These are phyloP conservation scores for Beta lomatogona DNA, from an alignment of 179 eudicot species.

Conservation along the genomic window DNA sequence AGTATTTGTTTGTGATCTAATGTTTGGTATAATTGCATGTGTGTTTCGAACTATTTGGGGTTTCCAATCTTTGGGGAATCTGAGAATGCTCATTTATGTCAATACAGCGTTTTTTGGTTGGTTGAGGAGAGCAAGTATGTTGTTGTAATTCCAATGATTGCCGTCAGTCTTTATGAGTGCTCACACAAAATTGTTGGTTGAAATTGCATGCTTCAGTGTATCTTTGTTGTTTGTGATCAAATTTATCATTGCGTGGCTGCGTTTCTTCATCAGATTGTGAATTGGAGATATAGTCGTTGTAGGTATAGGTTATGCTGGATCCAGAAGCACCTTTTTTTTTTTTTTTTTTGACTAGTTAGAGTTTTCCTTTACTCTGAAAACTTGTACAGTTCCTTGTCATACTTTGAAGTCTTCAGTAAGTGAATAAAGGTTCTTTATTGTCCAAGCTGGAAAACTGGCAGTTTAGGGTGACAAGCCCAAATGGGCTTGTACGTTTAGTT, in stretches of 20 bases:
- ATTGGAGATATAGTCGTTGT: too few species aligned
- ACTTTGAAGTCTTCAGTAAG: neutral
- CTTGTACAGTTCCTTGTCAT: too few species aligned
- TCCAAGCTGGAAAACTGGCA: neutral
- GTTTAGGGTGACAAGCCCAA: neutral
- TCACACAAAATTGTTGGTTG: neutral
- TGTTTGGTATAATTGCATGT: neutral
- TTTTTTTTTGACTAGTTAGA: too few species aligned
- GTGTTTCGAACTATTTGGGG: neutral
- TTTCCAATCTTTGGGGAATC: neutral
- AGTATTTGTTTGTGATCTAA: neutral
- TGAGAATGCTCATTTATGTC: neutral
- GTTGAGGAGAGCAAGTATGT: neutral
- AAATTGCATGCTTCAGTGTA: neutral
- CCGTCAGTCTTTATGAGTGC: neutral
- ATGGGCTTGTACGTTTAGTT: neutral
- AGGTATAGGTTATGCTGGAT: too few species aligned
- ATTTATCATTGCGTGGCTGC: too few species aligned
- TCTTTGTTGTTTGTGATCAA: neutral
- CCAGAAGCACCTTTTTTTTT: too few species aligned
- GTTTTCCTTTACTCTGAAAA: too few species aligned
- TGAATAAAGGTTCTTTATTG: neutral
- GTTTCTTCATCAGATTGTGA: too few species aligned
- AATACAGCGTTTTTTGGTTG: neutral
- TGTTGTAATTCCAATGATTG: neutral